Conservation (phyloP, 1,284 basidiomycete species). For the Lignosus rhinocerotis region DNA sequence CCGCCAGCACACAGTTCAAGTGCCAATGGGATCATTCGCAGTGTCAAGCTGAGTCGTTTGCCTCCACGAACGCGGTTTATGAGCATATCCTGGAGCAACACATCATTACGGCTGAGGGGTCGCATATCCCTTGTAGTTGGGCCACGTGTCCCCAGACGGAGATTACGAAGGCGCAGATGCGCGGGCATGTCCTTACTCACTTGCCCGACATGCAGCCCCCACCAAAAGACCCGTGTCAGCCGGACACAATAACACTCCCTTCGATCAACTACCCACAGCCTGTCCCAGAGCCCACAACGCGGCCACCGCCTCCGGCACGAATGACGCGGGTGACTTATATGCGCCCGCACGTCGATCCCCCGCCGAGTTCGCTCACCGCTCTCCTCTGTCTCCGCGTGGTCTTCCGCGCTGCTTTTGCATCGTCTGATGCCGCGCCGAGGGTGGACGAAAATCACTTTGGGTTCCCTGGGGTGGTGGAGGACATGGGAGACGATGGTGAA, state of each 20-base stretch:
- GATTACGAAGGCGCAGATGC: conserved; percentile 51
- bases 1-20: conserved; percentile 57
- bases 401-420: conserved; percentile 73
- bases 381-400: conserved; percentile 74
- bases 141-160: conserved; percentile 53
- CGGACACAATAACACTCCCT: conserved; percentile 66
- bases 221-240: conserved; percentile 62
- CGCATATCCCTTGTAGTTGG: conserved; percentile 63
- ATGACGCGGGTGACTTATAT: conserved; percentile 57
- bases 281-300: conserved; percentile 56
- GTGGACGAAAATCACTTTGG: conserved; percentile 80
- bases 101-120: conserved; percentile 43
- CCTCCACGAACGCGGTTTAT: conserved; percentile 59
- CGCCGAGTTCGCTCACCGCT: conserved; percentile 71
- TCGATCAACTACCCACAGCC: conserved; percentile 54
- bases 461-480: conserved; percentile 74
- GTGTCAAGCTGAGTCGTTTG: conserved; percentile 50
- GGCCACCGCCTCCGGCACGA: conserved; percentile 63
- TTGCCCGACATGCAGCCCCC: conserved; percentile 55
- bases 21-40: conserved; percentile 68
- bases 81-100: conserved; percentile 64
- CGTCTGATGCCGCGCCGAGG: conserved; percentile 67
- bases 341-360: conserved; percentile 60
- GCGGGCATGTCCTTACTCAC: conserved; percentile 73
- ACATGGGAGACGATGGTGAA: conserved; percentile 55